Percentiles rank a stretch among this genome's conserved stretches.
phyloP scores from a whole-genome alignment of 179 eudicot genomes.

The Silene coronaria region DNA sequence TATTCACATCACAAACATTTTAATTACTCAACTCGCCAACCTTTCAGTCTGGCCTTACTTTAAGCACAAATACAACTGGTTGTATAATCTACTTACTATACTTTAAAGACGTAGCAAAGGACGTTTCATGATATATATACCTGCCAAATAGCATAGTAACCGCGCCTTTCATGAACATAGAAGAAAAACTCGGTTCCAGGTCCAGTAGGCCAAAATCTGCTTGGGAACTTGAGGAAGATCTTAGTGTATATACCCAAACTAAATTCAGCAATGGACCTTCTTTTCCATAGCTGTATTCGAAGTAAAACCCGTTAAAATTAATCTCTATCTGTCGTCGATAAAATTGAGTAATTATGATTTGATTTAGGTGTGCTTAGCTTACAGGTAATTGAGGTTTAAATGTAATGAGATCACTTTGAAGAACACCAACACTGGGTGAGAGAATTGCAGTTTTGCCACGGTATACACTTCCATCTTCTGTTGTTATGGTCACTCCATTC shows the following conservation, averaged over 20 bases:
- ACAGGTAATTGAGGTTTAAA: conserved; percentile 26
- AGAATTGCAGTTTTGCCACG: conserved; percentile 17
- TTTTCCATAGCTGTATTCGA: conserved; percentile 19
- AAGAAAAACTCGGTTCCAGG: conserved; percentile 23
- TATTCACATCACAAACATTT: too few species aligned
- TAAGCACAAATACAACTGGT: too few species aligned
- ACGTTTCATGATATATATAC: too few species aligned
- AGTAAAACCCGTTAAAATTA: not conserved
- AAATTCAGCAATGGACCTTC: conserved; percentile 16
- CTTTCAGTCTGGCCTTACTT: too few species aligned
- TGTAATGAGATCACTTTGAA: conserved; percentile 25
- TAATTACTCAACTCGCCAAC: too few species aligned
- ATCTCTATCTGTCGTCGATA: not conserved
- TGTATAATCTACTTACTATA: too few species aligned
- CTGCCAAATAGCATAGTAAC: conserved; percentile 30
- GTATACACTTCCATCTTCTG: conserved; percentile 27
- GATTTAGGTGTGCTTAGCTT: conserved; percentile 6
- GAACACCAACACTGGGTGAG: conserved; percentile 27
- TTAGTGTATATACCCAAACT: conserved; percentile 18
- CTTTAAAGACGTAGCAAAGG: too few species aligned
- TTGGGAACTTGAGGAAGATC: conserved; percentile 26
- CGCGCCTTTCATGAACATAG: conserved; percentile 25
- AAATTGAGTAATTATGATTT: not conserved
- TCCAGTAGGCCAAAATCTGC: conserved; percentile 27
- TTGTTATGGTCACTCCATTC: conserved; percentile 13